Evolutionary conservation across 495 filamentous ascomycete genomes (phyloP), one percentile per base, ranked within the genome.

Genomic region (Penicillium roqueforti): DNA sequence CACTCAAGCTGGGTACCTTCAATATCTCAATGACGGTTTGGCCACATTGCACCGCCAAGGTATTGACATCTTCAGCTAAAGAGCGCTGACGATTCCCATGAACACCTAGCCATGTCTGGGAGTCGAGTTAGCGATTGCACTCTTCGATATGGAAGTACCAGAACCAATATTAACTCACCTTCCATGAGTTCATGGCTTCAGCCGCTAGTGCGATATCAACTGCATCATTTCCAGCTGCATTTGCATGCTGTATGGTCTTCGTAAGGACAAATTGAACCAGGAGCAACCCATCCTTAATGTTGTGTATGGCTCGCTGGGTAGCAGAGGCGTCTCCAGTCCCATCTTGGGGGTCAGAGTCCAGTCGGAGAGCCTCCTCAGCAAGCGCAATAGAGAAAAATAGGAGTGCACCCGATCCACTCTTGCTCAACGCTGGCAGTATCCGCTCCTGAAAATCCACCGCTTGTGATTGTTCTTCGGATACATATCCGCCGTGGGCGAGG

Each of bases 331-430:
- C 40, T 23, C 49, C 58, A 13, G 50, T 32, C n/a, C 56, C 39
- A n/a, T 59, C 58, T 1, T 61, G 53, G 14, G 63, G 58, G 16
- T 65, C 61, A 8, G 53, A 47, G 11, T 65, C 61, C 2, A 65
- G 38, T 14, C 61, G 51, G n/a, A 58, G 32, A 23, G 56, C 82
- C 58, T 96, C 91, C 58, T 95, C 89, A 3, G 86, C 87, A 8
- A 96, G 68, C 14, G 79, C 80, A 42, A 80, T 77, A 3, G 82
- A 80, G 62, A 96, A 92, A 77, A 87, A 90, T 11, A 92, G 73
- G 4, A 87, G 66, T 6, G 79, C 77, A 34, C 79, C 69, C 25
- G 87, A 72, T 58, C 84, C 83, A 2, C 60, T 65, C 32, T 75
- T 66, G 22, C 76, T 77, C 44, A 92, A 66, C 3, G 72, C 74